Evolutionary conservation across 2,329 filamentous ascomycete genomes (phyloP), one percentile per base, ranked within the genome.

Genomic region (Fulvia fulva): DNA sequence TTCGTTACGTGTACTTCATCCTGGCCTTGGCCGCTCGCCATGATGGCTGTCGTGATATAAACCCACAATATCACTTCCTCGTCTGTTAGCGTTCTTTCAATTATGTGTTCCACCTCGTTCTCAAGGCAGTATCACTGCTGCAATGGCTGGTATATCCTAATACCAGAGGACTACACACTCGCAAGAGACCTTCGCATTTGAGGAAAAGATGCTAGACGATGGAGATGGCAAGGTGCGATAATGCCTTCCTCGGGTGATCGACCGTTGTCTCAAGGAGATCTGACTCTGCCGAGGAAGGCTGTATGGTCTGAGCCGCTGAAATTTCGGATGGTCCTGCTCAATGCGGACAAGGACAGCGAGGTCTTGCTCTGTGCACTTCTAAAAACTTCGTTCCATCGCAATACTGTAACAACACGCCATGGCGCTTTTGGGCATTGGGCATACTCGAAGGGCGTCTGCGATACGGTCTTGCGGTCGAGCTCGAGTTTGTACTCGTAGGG

Each of bases 1-100:
- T 64, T 9, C 19, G 51, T 58, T 46, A 68, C 59, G n/a, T 55
- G 61, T 14, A 73, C 62, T 12, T 64, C 51, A 16, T 66, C 59
- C 54, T 55, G n/a, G 19, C 21, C n/a, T 3, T 16, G 34, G 16
- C n/a, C 5, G 16, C 34, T 41, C 16, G 12, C 34, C 34, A 41
- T 41, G 34, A 16, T 41, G 11, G 28, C 11, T 6, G 11, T 30
- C 11, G 28, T 11, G 11, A n/a, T n/a, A n/a, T n/a, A n/a, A n/a
- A n/a, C n/a, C n/a, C n/a, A n/a, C n/a, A n/a, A n/a, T n/a, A n/a
- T n/a, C n/a, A n/a, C n/a, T n/a, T n/a, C n/a, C n/a, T n/a, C n/a
- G n/a, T n/a, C n/a, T n/a, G n/a, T n/a, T n/a, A n/a, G n/a, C n/a
- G n/a, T n/a, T n/a, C n/a, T n/a, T n/a, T n/a, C n/a, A n/a, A n/a